A percentile compares a stretch with the other conserved stretches of the same genome.
These are phyloP conservation scores for Globisporangium okanoganense DNA, from an alignment of 352 stramenopile species.

Conservation along the genomic window DNA sequence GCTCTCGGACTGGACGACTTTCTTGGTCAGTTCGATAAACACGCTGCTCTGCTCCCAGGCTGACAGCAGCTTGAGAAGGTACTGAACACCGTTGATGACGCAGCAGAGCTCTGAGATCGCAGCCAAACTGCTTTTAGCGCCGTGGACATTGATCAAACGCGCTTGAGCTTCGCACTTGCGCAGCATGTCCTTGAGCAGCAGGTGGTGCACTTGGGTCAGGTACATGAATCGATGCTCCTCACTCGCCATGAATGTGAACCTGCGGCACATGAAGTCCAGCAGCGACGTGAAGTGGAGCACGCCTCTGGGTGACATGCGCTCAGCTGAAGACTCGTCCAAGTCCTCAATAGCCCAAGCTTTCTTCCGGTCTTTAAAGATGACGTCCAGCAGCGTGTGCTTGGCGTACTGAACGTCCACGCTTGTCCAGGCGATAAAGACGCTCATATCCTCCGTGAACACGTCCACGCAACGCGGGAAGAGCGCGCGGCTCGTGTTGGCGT, in stretches of 20 bases:
- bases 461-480: conserved; percentile 58
- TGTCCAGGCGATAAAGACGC: conserved; percentile 67
- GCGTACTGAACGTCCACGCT: conserved; percentile 55
- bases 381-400: conserved; percentile 28
- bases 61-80: conserved; percentile 33
- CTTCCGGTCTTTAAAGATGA: conserved; percentile 1
- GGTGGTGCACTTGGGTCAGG: conserved; percentile 62
- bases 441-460: conserved; percentile 45
- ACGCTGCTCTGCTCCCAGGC: conserved; percentile 63
- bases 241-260: conserved; percentile 57
- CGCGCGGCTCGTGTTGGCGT: conserved; percentile 27
- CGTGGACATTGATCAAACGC: conserved; percentile 5
- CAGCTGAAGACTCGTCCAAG: not conserved
- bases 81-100: conserved; percentile 46
- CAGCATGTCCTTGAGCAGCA: conserved; percentile 33
- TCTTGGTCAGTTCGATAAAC: conserved; percentile 65
- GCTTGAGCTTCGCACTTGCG: conserved; percentile 14
- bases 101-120: conserved; percentile 30
- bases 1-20: conserved; percentile 48
- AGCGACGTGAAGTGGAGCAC: conserved; percentile 41
- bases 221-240: conserved; percentile 77
- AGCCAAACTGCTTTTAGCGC: not conserved
- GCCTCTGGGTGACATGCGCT: conserved; percentile 15
- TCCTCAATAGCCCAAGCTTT: conserved; percentile 11
- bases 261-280: conserved; percentile 64